phyloP scores from a whole-genome alignment of 352 stramenopile genomes.

The Pythium volutum region DNA sequence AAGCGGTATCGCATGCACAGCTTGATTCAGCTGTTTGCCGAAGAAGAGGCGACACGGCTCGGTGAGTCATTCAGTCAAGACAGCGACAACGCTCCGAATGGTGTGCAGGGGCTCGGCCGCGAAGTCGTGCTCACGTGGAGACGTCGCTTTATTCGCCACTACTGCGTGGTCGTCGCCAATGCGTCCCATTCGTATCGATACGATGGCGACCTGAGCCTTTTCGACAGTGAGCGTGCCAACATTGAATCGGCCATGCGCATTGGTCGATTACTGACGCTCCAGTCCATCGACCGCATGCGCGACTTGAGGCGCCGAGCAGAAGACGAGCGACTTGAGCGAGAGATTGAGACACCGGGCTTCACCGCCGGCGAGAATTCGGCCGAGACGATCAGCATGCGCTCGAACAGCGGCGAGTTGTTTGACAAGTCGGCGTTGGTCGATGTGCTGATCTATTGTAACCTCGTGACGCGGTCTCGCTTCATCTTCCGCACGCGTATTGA shows the following conservation, averaged over 20 bases:
- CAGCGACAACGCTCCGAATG: background rate
- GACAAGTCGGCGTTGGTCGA: slow-evolving; percentile 71
- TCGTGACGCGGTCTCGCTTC: slow-evolving; percentile 74
- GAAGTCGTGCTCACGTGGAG: slow-evolving; percentile 77
- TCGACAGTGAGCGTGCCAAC: slow-evolving; percentile 78
- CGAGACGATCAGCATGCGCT: background rate
- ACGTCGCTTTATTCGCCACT: slow-evolving; percentile 80
- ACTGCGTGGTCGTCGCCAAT: slow-evolving; percentile 73
- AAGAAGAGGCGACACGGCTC: slow-evolving; percentile 66
- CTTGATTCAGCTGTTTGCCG: slow-evolving; percentile 78
- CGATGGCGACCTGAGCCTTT: slow-evolving; percentile 59
- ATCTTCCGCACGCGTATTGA: slow-evolving; percentile 79
- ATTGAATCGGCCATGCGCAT: slow-evolving; percentile 80
- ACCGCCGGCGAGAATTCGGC: slow-evolving; percentile 2
- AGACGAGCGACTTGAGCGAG: slow-evolving; percentile 27
- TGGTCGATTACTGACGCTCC: slow-evolving; percentile 61
- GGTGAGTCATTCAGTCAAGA: slow-evolving; percentile 59
- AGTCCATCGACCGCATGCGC: slow-evolving; percentile 72
- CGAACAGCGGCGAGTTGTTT: slow-evolving; percentile 8
- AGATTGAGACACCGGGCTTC: slow-evolving; percentile 1
- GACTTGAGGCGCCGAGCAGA: slow-evolving; percentile 40
- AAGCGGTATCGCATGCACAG: slow-evolving; percentile 83
- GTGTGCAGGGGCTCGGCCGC: slow-evolving; percentile 31
- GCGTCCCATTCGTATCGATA: slow-evolving; percentile 76
- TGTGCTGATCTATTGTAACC: slow-evolving; percentile 71